Evolutionary conservation across 441 rosid species (phyloP), one percentile per base, ranked within the genome.

Genomic region (Bruguiera hainesii): DNA sequence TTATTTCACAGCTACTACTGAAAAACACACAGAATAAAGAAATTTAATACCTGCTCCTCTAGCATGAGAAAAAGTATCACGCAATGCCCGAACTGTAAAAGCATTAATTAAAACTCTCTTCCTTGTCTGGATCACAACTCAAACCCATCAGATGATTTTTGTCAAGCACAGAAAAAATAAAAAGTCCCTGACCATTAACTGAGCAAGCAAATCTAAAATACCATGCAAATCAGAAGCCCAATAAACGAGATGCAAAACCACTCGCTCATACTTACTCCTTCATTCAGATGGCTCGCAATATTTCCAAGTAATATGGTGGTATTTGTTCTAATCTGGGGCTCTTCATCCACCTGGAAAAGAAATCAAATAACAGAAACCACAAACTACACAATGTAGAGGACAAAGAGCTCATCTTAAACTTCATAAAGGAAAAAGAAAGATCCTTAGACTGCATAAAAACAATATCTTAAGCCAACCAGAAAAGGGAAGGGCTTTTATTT

Each of bases 231-330:
- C 69, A 61, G 59, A 70, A 76, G 63, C 64, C 39, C 20, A 35
- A 73, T 33, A 73, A 64, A 74, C 4, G 7, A 65, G 73, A 61
- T 57, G 73, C 35, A 21, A 56, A 70, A 68, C 67, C 37, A 73
- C 62, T 60, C 61, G 72, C 64, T 60, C 61, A 72, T 73, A 80
- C 85, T 83, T 66, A 96, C 99, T 90, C 97, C 98, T 78, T 96
- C 98, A 80, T 89, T 93, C 64, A 96, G 81, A 81, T 83, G 63
- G 85, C 82, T 89, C 26, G 97, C 96, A 74, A 96, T 96, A 76
- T 96, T 96, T 60, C 99, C 99, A 0, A 96, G 97, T 73, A 96
- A 84, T 76, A 96, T 96, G 67, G 99, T 96, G 75, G 98, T 93
- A 80, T 93, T 96, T 68, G 99, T 93, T 85, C 97, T 88, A 68